phyloP scores from a whole-genome alignment of 108 stramenopile species.

The Nitzschia inconspicua region DNA sequence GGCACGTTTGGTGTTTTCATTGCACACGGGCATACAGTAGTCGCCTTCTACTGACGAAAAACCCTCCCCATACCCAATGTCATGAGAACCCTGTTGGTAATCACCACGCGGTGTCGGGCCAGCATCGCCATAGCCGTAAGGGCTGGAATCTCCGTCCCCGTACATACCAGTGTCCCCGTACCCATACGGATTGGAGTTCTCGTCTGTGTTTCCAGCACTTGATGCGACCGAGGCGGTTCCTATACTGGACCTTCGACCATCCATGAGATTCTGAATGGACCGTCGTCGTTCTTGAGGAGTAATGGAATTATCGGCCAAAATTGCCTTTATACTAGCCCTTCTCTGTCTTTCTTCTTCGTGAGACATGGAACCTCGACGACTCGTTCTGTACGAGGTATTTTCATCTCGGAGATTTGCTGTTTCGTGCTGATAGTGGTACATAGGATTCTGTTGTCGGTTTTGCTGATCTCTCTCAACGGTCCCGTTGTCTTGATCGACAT shows the following conservation, averaged over 20 bases:
- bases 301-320: slow-evolving; percentile 60
- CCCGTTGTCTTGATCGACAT: too few relatives aligned
- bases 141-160: slow-evolving; percentile 15
- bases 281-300: slow-evolving; percentile 59
- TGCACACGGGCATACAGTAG: slow-evolving; percentile 24
- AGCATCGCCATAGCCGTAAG: slow-evolving; percentile 7
- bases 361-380: slow-evolving; percentile 34
- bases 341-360: slow-evolving; percentile 58
- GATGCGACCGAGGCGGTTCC: slow-evolving; percentile 20
- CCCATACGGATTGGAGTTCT: slow-evolving; percentile 15
- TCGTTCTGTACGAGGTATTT: too few relatives aligned
- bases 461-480: too few relatives aligned
- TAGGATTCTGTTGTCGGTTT: too few relatives aligned
- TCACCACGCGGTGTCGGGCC: neutral
- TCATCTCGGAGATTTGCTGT: too few relatives aligned
- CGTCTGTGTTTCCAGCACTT: slow-evolving; percentile 1
- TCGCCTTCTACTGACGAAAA: too few relatives aligned
- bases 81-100: neutral
- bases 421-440: too few relatives aligned
- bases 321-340: slow-evolving; percentile 76
- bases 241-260: slow-evolving; percentile 66
- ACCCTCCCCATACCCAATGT: too few relatives aligned
- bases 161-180: too few relatives aligned
- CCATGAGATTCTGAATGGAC: slow-evolving; percentile 83
- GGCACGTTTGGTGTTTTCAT: slow-evolving; percentile 42